Percentiles rank a stretch among this genome's conserved stretches.
phyloP scores from a whole-genome alignment of 129 eudicot genomes.

The Rutidosis leptorrhynchoides region DNA sequence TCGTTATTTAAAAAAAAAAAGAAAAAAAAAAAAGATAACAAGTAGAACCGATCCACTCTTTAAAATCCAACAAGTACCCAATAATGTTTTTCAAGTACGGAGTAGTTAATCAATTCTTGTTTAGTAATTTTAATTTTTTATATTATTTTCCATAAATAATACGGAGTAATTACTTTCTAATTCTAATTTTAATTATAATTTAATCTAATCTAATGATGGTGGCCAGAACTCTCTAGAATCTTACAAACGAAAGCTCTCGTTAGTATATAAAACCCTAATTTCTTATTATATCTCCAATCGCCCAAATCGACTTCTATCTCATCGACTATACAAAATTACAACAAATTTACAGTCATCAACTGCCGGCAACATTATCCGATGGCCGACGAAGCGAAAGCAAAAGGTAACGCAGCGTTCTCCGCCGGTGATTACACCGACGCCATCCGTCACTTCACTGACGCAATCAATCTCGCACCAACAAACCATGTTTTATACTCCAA shows the following conservation, averaged over 20 bases:
- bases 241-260: slow-evolving; percentile 3
- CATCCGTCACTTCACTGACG: slow-evolving; percentile 72
- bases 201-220: not conserved
- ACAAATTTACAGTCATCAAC: not conserved
- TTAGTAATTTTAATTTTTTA: too few relatives aligned
- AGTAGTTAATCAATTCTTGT: too few relatives aligned
- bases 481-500: slow-evolving; percentile 96
- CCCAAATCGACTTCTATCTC: not conserved
- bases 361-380: slow-evolving; percentile 22
- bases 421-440: slow-evolving; percentile 79
- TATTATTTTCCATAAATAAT: too few relatives aligned
- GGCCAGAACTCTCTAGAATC: slow-evolving; percentile 26
- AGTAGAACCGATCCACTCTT: too few relatives aligned
- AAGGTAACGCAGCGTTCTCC: slow-evolving; percentile 95
- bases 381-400: slow-evolving; percentile 97
- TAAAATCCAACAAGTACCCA: too few relatives aligned
- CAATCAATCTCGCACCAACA: slow-evolving; percentile 69
- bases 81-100: too few relatives aligned
- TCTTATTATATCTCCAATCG: not conserved
- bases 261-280: slow-evolving; percentile 21
- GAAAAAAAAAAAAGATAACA: too few relatives aligned
- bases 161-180: too few relatives aligned
- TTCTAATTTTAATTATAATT: too few relatives aligned
- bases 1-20: too few relatives aligned
- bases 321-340: not conserved